Conservation (phyloP, 768 basidiomycete genomes). For the Auricularia heimuer region DNA sequence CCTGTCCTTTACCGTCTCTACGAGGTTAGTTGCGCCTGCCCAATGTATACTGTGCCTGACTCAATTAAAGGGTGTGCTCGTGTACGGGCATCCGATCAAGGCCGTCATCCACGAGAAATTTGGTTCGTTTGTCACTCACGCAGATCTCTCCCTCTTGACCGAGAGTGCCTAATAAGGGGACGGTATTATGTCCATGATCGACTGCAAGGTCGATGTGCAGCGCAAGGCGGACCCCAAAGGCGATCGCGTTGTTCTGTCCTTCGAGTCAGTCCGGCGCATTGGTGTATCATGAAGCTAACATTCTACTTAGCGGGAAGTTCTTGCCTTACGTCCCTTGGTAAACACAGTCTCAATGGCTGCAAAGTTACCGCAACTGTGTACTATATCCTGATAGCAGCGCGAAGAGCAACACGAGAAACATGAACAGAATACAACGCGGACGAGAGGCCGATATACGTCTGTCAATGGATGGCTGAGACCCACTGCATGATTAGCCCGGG, state of each 20-base stretch:
- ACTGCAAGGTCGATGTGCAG: conserved; percentile 60
- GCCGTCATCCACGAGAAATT: conserved; percentile 75
- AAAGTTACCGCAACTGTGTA: background rate
- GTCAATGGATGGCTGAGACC: no score
- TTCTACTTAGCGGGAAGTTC: conserved; percentile 55
- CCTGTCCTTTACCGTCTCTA: conserved; percentile 76
- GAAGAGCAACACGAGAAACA: no score
- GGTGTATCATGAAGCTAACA: background rate
- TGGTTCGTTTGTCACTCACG: background rate
- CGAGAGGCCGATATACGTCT: no score
- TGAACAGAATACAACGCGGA: no score
- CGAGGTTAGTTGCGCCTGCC: conserved; percentile 39
- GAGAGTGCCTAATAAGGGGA: conserved; percentile 45
- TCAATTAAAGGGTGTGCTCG: conserved; percentile 45
- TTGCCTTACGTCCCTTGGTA: conserved; percentile 66
- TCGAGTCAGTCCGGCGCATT: conserved; percentile 47
- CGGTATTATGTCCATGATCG: conserved; percentile 85
- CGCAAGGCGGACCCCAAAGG: conserved; percentile 70
- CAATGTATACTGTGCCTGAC: background rate
- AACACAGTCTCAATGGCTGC: conserved; percentile 3
- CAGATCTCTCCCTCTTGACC: background rate
- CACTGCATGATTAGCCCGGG: no score
- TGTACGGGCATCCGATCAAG: conserved; percentile 76
- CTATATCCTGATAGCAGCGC: background rate
- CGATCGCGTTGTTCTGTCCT: conserved; percentile 68